A percentile compares a stretch with the other conserved stretches of the same genome.
These are phyloP conservation scores for Penicillium sp. DNA, from an alignment of 2,329 filamentous ascomycete genomes.

Conservation along the genomic window DNA sequence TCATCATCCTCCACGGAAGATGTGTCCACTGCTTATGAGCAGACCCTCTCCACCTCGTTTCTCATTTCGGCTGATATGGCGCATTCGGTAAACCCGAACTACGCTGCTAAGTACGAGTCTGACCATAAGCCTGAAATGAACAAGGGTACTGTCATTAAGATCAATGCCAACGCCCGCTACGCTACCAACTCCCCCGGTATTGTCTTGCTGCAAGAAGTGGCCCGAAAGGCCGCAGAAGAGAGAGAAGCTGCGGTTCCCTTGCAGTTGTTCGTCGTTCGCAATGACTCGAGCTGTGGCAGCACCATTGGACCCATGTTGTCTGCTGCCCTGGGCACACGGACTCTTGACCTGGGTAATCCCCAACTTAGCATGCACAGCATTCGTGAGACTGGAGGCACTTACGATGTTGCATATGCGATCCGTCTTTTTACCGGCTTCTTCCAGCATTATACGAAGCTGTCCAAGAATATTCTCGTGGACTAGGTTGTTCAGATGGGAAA, in stretches of 20 bases:
- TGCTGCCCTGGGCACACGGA: conserved; percentile 77
- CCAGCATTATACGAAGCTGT: conserved; percentile 71
- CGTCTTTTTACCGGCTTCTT: conserved; percentile 86
- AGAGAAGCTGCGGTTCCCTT: conserved; percentile 69
- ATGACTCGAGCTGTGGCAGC: conserved; percentile 89
- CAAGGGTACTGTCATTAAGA: conserved; percentile 91
- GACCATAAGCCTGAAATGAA: conserved; percentile 94
- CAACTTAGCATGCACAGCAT: conserved; percentile 97
- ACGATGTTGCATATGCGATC: conserved; percentile 81
- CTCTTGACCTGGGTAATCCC: conserved; percentile 86
- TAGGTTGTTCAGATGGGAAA: too few species aligned
- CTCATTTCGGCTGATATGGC: conserved; percentile 97
- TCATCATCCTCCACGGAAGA: conserved; percentile 54
- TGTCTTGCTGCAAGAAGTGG: conserved; percentile 82
- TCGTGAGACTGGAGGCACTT: conserved; percentile 80
- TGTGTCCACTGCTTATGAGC: conserved; percentile 78
- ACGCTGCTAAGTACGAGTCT: conserved; percentile 80
- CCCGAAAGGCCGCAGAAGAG: conserved; percentile 52
- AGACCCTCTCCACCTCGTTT: conserved; percentile 85
- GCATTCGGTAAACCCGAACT: conserved; percentile 93
- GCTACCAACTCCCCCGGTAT: conserved; percentile 95
- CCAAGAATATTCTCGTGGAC: conserved; percentile 78
- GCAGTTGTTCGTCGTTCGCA: conserved; percentile 92
- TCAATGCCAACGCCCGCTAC: conserved; percentile 96
- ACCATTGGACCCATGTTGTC: conserved; percentile 97